Conservation (phyloP, 441 rosid species). For the Iberis amara region DNA sequence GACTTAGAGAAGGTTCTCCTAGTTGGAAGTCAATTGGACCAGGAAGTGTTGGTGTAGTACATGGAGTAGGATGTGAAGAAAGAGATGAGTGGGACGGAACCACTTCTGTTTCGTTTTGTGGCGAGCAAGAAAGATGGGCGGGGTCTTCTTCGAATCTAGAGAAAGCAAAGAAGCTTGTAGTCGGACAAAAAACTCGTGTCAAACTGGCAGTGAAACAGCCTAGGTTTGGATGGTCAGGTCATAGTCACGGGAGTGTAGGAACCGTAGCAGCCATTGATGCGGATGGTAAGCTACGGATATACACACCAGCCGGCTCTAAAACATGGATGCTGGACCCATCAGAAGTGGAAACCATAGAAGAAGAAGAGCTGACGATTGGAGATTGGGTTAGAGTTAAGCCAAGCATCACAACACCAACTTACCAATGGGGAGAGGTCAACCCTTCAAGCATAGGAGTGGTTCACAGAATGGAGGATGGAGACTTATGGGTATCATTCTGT, state of each 20-base stretch:
- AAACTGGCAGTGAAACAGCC: constrained; percentile 84
- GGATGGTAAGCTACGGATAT: constrained; percentile 91
- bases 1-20: constrained; percentile 47
- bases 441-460: constrained; percentile 87
- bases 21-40: constrained; percentile 80
- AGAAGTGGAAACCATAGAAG: constrained; percentile 78
- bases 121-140: constrained; percentile 93
- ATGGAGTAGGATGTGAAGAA: constrained; percentile 80
- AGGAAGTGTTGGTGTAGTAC: constrained; percentile 78
- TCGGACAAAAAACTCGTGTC: constrained; percentile 79
- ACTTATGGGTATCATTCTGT: constrained; percentile 81
- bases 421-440: constrained; percentile 97
- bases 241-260: constrained; percentile 65
- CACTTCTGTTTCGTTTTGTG: constrained; percentile 73
- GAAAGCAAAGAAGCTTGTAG: constrained; percentile 50
- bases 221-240: constrained; percentile 91
- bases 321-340: constrained; percentile 98
- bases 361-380: constrained; percentile 71
- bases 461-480: constrained; percentile 75
- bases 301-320: constrained; percentile 81
- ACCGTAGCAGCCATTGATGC: constrained; percentile 84
- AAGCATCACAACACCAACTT: constrained; percentile 60
- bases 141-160: constrained; percentile 69
- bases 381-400: constrained; percentile 83
- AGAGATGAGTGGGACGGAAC: constrained; percentile 84